Evolutionary conservation across 495 filamentous ascomycete genomes (phyloP).

Genomic region (Xylaria sp.): DNA sequence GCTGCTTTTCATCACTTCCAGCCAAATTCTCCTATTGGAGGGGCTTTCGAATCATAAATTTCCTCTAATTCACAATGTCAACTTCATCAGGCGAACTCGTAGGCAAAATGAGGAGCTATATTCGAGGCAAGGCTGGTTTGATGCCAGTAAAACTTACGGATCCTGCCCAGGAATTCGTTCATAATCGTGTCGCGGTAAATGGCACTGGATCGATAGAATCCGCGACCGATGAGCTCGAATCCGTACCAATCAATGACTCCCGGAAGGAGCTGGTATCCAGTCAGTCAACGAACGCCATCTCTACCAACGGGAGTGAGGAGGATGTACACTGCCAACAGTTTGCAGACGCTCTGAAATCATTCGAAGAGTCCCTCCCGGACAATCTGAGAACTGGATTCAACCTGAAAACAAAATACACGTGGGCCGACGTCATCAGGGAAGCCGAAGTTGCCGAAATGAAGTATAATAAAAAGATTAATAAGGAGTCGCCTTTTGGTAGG

Average conservation of each 20-base stretch:
- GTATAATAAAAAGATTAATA: conserved; percentile 15
- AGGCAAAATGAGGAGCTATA: conserved; percentile 5
- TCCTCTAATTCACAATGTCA: neutral
- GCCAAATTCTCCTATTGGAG: neutral
- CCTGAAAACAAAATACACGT: neutral
- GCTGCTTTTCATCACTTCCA: no score
- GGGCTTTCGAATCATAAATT: neutral
- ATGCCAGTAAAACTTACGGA: conserved; percentile 15
- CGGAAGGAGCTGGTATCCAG: neutral
- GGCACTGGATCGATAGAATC: neutral
- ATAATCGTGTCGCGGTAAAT: conserved; percentile 19
- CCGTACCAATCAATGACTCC: no score
- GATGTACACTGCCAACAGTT: conserved; percentile 5
- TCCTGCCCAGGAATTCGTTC: conserved; percentile 21
- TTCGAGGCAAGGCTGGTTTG: conserved; percentile 3
- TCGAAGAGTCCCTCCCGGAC: neutral
- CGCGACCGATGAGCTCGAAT: neutral
- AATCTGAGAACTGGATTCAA: neutral
- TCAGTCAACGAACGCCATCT: neutral
- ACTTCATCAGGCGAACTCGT: neutral
- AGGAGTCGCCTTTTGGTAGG: conserved; percentile 22
- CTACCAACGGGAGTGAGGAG: neutral
- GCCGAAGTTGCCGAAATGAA: conserved; percentile 24
- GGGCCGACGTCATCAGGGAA: conserved; percentile 13
- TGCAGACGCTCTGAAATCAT: neutral